Percentiles rank a stretch among this genome's conserved stretches.
phyloP scores from a whole-genome alignment of 2,329 filamentous ascomycete species.

The Stenocarpella maydis region DNA sequence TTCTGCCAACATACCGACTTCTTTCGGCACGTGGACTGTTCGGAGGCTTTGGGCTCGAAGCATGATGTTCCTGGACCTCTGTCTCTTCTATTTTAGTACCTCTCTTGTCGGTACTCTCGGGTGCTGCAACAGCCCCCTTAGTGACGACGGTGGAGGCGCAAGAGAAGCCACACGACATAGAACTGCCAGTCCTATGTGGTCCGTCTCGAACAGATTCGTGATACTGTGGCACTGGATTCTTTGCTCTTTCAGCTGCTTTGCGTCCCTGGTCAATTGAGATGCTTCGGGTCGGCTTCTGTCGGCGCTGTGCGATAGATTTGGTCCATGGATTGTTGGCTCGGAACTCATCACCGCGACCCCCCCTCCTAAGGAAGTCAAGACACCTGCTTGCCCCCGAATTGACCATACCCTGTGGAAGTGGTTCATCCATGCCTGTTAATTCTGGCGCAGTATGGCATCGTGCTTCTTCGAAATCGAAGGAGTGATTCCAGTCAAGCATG shows the following conservation, averaged over 20 bases:
- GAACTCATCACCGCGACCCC: background rate
- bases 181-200: background rate
- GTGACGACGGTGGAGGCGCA: background rate
- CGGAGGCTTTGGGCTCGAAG: background rate
- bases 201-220: rapidly evolving
- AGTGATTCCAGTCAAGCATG: rapidly evolving
- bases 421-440: background rate
- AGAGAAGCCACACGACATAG: too few species aligned
- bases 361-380: background rate
- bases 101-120: too few species aligned
- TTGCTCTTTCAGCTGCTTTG: background rate
- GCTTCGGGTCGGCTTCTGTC: background rate
- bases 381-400: too few species aligned
- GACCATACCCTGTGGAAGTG: background rate
- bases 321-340: too few species aligned
- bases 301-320: too few species aligned
- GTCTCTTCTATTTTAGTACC: rapidly evolving
- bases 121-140: background rate
- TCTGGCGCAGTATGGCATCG: too few species aligned
- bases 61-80: too few species aligned
- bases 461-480: background rate
- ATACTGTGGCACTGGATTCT: rapidly evolving
- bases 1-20: background rate
- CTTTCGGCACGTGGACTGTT: rapidly evolving
- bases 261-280: background rate